Evolutionary conservation across 345 rosid genomes (phyloP).

Genomic region (Litchi chinensis): DNA sequence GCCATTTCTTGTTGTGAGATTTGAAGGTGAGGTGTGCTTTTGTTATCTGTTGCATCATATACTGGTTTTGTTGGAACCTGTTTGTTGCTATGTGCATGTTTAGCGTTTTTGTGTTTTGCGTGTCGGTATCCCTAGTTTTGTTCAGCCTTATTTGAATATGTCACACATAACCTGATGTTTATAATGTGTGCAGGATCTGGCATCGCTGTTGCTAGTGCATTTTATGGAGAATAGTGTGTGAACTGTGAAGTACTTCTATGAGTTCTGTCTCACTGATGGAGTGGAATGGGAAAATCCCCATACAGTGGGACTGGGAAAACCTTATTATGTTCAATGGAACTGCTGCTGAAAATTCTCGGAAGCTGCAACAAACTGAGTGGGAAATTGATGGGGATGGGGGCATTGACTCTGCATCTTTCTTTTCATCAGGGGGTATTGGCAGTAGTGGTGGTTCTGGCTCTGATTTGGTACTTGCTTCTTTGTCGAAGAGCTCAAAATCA

Average conservation of each 20-base stretch:
- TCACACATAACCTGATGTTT: not conserved
- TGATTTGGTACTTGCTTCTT: conserved; percentile 61
- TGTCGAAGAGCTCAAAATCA: conserved; percentile 74
- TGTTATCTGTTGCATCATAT: conserved; percentile 5
- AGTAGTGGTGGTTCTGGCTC: conserved; percentile 64
- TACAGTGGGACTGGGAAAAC: conserved; percentile 89
- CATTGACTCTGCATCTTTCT: conserved; percentile 58
- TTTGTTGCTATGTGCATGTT: not conserved
- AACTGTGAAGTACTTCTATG: conserved; percentile 29
- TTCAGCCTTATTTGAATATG: not conserved
- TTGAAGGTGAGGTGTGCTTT: conserved; percentile 27
- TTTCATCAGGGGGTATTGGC: conserved; percentile 52
- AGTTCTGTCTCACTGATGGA: conserved; percentile 67
- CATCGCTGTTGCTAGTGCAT: conserved; percentile 11
- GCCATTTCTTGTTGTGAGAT: conserved; percentile 22
- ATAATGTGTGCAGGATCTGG: conserved; percentile 35
- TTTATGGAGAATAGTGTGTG: conserved; percentile 24
- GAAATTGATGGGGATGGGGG: conserved; percentile 66
- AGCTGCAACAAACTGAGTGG: conserved; percentile 56
- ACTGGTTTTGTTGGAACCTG: not conserved
- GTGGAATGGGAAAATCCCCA: conserved; percentile 69
- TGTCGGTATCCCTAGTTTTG: conserved; percentile 8
- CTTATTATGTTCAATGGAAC: conserved; percentile 55
- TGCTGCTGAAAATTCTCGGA: conserved; percentile 55
- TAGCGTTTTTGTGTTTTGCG: conserved; percentile 7